Conservation (phyloP, 2,329 filamentous ascomycete genomes). For the Trichothecium sympodiale region DNA sequence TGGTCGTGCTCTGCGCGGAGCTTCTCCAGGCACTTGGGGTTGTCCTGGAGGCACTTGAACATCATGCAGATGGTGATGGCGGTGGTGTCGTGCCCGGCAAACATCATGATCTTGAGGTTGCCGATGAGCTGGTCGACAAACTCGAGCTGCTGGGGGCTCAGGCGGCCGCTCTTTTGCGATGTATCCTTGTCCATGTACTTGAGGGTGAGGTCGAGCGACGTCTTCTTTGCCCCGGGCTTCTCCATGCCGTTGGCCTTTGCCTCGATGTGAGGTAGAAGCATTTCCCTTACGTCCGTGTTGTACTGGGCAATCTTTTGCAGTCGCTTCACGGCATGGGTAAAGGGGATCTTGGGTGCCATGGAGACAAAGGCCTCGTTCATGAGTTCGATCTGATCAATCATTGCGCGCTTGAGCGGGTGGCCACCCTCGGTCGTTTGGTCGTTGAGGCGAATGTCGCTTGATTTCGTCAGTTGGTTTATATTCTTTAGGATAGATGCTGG, state of each 20-base stretch:
- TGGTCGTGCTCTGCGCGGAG: conserved; percentile 18
- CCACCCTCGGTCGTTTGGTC: neutral
- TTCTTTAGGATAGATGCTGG: neutral
- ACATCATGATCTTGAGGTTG: conserved; percentile 15
- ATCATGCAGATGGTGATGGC: conserved; percentile 22
- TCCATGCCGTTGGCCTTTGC: neutral
- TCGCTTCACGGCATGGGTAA: neutral
- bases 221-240: neutral
- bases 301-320: neutral
- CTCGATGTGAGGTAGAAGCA: neutral
- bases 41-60: conserved; percentile 1
- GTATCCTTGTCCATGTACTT: neutral
- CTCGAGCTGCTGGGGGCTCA: neutral
- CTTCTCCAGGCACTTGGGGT: conserved; percentile 22
- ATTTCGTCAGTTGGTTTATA: neutral
- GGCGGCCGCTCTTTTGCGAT: neutral
- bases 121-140: conserved; percentile 1
- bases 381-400: conserved; percentile 1
- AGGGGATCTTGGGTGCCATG: neutral
- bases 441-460: neutral
- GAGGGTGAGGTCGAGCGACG: neutral
- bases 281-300: neutral
- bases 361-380: conserved; percentile 1
- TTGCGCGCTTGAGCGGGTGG: neutral
- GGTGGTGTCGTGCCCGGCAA: conserved; percentile 35